These are phyloP conservation scores for Colletotrichum lentis DNA, from an alignment of 2,329 filamentous ascomycete species.

Conservation along the genomic window DNA sequence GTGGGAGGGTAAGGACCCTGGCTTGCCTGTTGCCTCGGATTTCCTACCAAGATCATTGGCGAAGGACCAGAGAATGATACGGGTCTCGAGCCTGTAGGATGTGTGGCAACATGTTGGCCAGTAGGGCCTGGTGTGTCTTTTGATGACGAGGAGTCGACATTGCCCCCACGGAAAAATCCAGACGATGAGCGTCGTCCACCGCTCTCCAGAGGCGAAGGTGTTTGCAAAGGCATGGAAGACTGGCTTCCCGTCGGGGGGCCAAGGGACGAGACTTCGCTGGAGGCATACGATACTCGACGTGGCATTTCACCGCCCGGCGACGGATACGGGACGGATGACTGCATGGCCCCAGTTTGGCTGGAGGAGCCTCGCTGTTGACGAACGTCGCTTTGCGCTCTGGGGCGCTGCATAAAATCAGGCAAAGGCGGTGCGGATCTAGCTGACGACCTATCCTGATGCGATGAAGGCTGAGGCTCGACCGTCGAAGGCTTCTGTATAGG, in stretches of 20 bases:
- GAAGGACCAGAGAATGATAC: constrained; percentile 25
- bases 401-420: constrained; percentile 21
- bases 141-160: neutral
- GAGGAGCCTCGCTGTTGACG: neutral
- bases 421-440: neutral
- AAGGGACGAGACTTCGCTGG: constrained; percentile 42
- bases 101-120: constrained; percentile 14
- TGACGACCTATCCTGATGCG: too few relatives aligned
- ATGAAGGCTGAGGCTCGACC: neutral
- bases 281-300: constrained; percentile 17
- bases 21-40: neutral
- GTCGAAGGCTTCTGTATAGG: neutral
- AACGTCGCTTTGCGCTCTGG: neutral
- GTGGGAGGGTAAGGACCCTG: constrained; percentile 26
- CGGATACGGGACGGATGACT: neutral
- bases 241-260: constrained; percentile 43
- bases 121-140: neutral
- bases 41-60: neutral
- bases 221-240: constrained; percentile 42
- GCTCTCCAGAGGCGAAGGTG: constrained; percentile 45
- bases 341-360: neutral
- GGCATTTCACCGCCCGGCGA: neutral
- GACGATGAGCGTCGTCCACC: constrained; percentile 25
- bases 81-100: constrained; percentile 8
- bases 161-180: constrained; percentile 37